A percentile compares a stretch with the other conserved stretches of the same genome.
Conservation (phyloP, 192 early-diverging fungal species). For the Linnemannia zychae region DNA sequence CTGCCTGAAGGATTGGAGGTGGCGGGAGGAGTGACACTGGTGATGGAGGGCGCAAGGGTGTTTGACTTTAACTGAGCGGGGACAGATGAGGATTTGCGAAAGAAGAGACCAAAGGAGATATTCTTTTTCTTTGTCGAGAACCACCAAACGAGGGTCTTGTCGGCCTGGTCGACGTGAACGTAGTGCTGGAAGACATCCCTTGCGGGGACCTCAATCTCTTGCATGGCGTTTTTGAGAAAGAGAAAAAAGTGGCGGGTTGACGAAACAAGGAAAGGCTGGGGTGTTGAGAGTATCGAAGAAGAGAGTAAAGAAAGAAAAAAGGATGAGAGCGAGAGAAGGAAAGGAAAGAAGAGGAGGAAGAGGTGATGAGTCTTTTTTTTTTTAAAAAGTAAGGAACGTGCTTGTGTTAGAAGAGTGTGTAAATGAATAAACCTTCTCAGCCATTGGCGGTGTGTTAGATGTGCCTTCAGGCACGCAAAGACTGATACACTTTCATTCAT, state of each 20-base stretch:
- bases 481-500: neutral
- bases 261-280: neutral
- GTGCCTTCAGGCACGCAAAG: neutral
- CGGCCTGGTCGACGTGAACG: conserved; percentile 76
- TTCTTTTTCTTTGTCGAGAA: conserved; percentile 94
- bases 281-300: neutral
- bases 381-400: neutral
- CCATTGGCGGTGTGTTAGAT: neutral
- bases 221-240: conserved; percentile 61
- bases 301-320: neutral
- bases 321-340: neutral
- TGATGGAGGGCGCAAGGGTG: conserved; percentile 35
- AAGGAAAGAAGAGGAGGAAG: neutral
- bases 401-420: neutral
- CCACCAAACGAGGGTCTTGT: conserved; percentile 90
- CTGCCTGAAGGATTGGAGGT: neutral
- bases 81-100: conserved; percentile 40
- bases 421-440: neutral
- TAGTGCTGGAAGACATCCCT: conserved; percentile 88
- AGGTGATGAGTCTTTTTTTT: neutral
- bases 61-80: conserved; percentile 40
- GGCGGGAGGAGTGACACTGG: conserved; percentile 15
- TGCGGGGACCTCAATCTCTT: conserved; percentile 83
- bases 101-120: conserved; percentile 89
- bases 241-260: neutral